A percentile compares a stretch with the other conserved stretches of the same genome.
Conservation (phyloP, 2,329 filamentous ascomycete genomes). For the Exserohilum rostratum region DNA sequence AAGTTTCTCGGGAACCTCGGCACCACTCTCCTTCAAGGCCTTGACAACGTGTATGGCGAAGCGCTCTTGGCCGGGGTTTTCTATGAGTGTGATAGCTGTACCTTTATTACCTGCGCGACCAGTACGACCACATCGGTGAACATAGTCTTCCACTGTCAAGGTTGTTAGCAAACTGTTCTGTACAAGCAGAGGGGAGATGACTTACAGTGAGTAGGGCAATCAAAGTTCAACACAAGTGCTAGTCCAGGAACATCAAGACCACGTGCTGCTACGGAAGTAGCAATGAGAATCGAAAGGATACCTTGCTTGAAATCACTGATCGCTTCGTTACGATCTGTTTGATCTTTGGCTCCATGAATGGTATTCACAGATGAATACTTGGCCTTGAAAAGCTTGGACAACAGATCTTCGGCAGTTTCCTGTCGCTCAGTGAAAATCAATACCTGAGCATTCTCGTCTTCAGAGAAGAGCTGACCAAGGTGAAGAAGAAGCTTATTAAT, state of each 20-base stretch:
- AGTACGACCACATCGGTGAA: slow-evolving; percentile 91
- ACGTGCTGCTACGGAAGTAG: slow-evolving; percentile 92
- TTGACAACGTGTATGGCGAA: slow-evolving; percentile 88
- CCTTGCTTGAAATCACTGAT: slow-evolving; percentile 62
- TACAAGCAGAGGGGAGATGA: not conserved
- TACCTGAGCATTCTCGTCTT: slow-evolving; percentile 87
- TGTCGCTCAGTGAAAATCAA: slow-evolving; percentile 93
- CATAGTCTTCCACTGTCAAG: slow-evolving; percentile 79
- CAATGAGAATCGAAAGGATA: slow-evolving; percentile 85
- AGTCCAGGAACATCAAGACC: slow-evolving; percentile 95
- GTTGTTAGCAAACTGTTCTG: not conserved
- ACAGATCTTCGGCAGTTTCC: slow-evolving; percentile 64
- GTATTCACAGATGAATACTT: slow-evolving; percentile 63
- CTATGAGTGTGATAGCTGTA: slow-evolving; percentile 93
- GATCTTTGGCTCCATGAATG: slow-evolving; percentile 77
- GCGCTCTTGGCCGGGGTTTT: slow-evolving; percentile 88
- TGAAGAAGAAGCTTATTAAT: slow-evolving; percentile 84
- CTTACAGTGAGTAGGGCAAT: slow-evolving; percentile 78
- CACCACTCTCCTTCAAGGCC: slow-evolving; percentile 89
- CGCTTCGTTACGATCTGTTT: slow-evolving; percentile 43
- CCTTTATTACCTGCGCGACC: slow-evolving; percentile 93
- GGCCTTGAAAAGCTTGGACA: slow-evolving; percentile 38
- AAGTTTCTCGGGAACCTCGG: slow-evolving; percentile 75
- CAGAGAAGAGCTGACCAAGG: slow-evolving; percentile 82
- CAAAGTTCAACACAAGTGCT: slow-evolving; percentile 94